Evolutionary conservation across 1,139 yeast species (phyloP), one percentile per base, ranked within the genome.

Genomic region (Kurtzmaniella natalensis): DNA sequence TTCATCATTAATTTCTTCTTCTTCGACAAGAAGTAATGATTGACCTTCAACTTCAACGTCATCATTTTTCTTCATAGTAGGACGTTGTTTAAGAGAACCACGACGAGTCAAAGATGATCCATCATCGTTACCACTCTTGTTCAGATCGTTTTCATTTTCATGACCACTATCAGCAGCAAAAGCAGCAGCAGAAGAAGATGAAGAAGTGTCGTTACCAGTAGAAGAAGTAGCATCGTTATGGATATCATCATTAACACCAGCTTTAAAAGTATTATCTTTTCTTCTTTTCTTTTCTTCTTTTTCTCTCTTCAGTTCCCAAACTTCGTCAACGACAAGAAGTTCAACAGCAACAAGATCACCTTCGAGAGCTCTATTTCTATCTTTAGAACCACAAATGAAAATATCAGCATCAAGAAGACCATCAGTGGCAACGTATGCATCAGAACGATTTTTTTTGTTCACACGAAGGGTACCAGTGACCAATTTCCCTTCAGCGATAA

Each of bases 21-120:
- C 98, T 60, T 92, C 98, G 14, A 84, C 94, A 40, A 92, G 68
- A 32, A 92, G 65, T 43, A 92, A 69, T 2, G 95, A 84, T 61
- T 92, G 98, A 33, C 98, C 98, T 60, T 92, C 98, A 31, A 92
- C 98, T 61, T 92, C 98, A 21, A 92, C 96, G 54, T 92, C 98
- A 55, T 92, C 98, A 53, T 88, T 89, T 61, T 92, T 92, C 73
- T 92, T 92, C 73, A 89, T 94, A n/a, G 95, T 86, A 27, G 98
- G 97, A 50, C 98, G 78, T 61, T 89, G 96, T 48, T 88, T 86
- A 46, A 92, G 72, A 2, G 96, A 86, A 15, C 96, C 96, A 51
- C 85, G 79, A 62, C 98, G 80, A 40, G 80, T 80, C 34, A 89
- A 64, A 5, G 70, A 67, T 2, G 60, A 44, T 22, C 31, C 37